A percentile compares a stretch with the other conserved stretches of the same genome.
phyloP scores from a whole-genome alignment of 2,329 filamentous ascomycete genomes.

The Arthrobotrys sphaeroides region DNA sequence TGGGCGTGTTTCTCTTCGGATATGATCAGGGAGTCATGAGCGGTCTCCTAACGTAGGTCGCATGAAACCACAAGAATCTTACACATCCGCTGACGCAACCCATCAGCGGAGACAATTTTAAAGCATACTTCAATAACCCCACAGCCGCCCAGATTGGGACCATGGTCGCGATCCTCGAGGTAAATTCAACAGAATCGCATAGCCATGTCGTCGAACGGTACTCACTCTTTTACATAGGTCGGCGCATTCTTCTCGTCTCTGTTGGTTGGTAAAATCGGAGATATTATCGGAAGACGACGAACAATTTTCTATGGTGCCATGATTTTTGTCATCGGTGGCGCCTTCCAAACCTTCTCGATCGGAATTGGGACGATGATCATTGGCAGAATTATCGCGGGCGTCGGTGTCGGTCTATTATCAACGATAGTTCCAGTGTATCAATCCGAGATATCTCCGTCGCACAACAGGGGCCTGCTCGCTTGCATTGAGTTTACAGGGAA shows the following conservation, averaged over 20 bases:
- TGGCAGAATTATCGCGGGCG: conserved; percentile 82
- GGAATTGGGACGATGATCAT: conserved; percentile 89
- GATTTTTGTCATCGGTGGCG: conserved; percentile 85
- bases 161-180: conserved; percentile 88
- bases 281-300: conserved; percentile 85
- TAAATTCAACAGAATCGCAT: neutral
- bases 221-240: conserved; percentile 61
- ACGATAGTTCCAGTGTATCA: conserved; percentile 95
- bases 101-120: conserved; percentile 81
- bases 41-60: conserved; percentile 71
- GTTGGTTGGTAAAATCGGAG: conserved; percentile 84
- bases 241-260: conserved; percentile 92
- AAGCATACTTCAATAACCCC: conserved; percentile 90
- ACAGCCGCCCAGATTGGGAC: conserved; percentile 88
- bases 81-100: conserved; percentile 8
- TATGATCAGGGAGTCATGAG: conserved; percentile 94
- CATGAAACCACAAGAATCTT: conserved; percentile 57
- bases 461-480: conserved; percentile 92
- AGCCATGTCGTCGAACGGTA: neutral
- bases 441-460: conserved; percentile 93
- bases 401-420: conserved; percentile 86
- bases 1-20: conserved; percentile 87
- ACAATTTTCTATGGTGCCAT: conserved; percentile 94
- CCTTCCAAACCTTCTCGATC: conserved; percentile 80
- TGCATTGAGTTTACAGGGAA: conserved; percentile 99